These are phyloP conservation scores for Linum trigynum DNA, from an alignment of 345 rosid genomes.

Conservation along the genomic window DNA sequence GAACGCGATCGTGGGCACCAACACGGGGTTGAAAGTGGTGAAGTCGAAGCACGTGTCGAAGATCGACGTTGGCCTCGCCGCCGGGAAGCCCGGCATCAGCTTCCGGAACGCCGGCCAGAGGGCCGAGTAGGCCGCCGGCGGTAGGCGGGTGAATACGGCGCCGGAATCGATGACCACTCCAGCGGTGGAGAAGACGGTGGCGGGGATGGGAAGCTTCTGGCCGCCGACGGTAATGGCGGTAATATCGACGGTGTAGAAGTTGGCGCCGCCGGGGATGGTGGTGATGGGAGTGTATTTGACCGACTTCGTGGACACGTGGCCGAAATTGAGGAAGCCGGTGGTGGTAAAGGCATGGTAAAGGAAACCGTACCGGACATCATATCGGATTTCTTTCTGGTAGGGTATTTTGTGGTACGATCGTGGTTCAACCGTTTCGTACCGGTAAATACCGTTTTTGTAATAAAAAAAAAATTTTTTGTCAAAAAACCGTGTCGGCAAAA, in stretches of 20 bases:
- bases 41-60: conserved; percentile 27
- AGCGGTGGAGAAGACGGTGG: conserved; percentile 1
- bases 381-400: too few species aligned
- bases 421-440: too few species aligned
- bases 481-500: too few species aligned
- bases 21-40: background rate
- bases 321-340: conserved; percentile 22
- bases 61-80: background rate
- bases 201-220: background rate
- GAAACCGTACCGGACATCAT: too few species aligned
- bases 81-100: conserved; percentile 15
- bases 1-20: conserved; percentile 13
- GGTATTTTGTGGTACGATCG: too few species aligned
- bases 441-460: too few species aligned
- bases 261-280: background rate
- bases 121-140: background rate
- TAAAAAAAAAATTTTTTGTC: too few species aligned
- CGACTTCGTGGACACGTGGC: background rate
- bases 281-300: conserved; percentile 25
- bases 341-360: conserved; percentile 25
- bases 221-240: background rate
- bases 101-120: conserved; percentile 9
- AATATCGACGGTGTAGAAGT: conserved; percentile 20
- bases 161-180: too few species aligned
- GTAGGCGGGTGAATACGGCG: too few species aligned